A percentile compares a stretch with the other conserved stretches of the same genome.
Evolutionary conservation across 768 basidiomycete species (phyloP).

Genomic region (Naematelia aurantialba): DNA sequence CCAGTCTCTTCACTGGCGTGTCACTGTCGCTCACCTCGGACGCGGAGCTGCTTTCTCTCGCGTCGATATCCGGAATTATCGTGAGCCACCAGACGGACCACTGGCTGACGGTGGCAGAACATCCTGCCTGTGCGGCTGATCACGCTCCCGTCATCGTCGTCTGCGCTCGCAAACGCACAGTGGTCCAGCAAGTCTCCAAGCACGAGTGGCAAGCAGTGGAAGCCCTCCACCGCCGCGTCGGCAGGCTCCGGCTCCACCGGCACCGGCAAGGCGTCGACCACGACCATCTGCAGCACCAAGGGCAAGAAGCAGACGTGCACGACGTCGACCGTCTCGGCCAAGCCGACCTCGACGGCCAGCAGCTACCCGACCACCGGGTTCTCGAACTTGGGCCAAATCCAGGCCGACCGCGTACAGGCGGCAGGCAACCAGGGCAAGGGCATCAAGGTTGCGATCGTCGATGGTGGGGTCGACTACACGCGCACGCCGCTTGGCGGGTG

Average conservation of each 20-base stretch:
- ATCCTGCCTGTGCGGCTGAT: constrained; percentile 57
- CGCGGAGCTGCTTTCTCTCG: constrained; percentile 51
- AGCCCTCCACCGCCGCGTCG: not conserved
- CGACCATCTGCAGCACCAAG: constrained; percentile 17
- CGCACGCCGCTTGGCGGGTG: constrained; percentile 49
- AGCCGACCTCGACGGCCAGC: constrained; percentile 18
- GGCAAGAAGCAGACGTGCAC: constrained; percentile 18
- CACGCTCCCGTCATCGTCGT: constrained; percentile 12
- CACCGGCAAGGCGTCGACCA: not conserved
- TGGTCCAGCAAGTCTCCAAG: constrained; percentile 10
- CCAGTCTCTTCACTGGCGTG: constrained; percentile 60
- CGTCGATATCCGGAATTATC: constrained; percentile 55
- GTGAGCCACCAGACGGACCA: constrained; percentile 10
- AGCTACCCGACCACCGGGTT: constrained; percentile 31
- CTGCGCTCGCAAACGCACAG: constrained; percentile 3
- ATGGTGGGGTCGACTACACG: constrained; percentile 46
- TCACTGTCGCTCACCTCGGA: constrained; percentile 54
- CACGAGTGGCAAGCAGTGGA: constrained; percentile 1
- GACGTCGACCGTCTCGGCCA: constrained; percentile 1
- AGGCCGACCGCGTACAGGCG: constrained; percentile 65
- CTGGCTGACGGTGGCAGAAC: constrained; percentile 44
- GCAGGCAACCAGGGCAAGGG: constrained; percentile 62
- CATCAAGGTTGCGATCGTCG: constrained; percentile 64
- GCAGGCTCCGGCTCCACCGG: no score
- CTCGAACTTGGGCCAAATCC: constrained; percentile 41